Evolutionary conservation across 2,329 filamentous ascomycete species (phyloP).

Genomic region (Pleoardoris graminearum): DNA sequence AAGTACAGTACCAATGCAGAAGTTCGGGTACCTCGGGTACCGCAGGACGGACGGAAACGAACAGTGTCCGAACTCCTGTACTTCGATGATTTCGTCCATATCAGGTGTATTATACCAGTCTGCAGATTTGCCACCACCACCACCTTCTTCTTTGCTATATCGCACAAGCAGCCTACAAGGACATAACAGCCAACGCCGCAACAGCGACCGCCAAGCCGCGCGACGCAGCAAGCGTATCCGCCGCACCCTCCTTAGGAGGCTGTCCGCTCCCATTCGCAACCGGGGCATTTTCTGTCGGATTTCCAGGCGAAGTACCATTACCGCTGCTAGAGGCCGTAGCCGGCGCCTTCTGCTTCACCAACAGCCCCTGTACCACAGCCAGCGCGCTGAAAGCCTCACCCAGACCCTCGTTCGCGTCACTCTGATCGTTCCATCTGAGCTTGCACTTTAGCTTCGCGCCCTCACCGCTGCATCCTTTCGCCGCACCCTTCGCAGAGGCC

Average conservation of each 20-base stretch:
- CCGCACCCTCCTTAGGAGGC: neutral
- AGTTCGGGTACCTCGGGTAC: too few species aligned
- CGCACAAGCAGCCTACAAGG: neutral
- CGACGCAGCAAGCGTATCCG: neutral
- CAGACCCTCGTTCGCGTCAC: conserved; percentile 17
- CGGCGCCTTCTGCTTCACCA: conserved; percentile 20
- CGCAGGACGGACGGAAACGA: too few species aligned
- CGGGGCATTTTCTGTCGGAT: neutral
- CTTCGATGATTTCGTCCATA: too few species aligned
- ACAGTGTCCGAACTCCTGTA: too few species aligned
- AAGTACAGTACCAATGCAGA: too few species aligned
- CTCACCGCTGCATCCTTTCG: conserved; percentile 16
- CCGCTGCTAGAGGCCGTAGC: neutral
- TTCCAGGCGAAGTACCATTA: neutral
- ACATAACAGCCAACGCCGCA: neutral
- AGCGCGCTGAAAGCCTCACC: conserved; percentile 26
- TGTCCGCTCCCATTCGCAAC: neutral
- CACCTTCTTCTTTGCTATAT: too few species aligned
- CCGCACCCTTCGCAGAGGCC: conserved; percentile 28
- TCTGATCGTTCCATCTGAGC: conserved; percentile 16
- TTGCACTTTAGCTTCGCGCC: conserved; percentile 16
- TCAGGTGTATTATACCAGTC: too few species aligned
- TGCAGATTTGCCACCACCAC: too few species aligned
- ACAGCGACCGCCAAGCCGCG: neutral
- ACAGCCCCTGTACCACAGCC: conserved; percentile 27